Evolutionary conservation across 345 rosid species (phyloP).

Genomic region (Zanthoxylum bungeanum): DNA sequence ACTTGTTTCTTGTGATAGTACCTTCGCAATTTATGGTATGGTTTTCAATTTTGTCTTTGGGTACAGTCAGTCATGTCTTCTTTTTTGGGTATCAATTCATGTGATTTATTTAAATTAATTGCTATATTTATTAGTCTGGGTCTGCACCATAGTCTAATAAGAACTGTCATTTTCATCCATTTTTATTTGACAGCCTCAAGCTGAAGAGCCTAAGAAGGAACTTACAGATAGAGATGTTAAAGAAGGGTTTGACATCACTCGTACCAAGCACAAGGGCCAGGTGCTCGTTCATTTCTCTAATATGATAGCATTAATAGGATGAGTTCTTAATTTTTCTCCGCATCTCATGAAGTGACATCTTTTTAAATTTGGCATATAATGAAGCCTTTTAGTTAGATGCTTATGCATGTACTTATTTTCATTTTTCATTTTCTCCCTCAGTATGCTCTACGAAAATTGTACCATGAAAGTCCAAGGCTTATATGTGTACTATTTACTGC

Average conservation of each 20-base stretch:
- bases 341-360: neutral
- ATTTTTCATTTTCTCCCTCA: constrained; percentile 26
- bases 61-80: neutral
- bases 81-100: neutral
- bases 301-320: neutral
- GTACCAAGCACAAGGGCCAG: constrained; percentile 87
- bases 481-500: constrained; percentile 79
- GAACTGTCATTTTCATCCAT: constrained; percentile 10
- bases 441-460: constrained; percentile 91
- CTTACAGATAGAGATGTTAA: constrained; percentile 75
- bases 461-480: constrained; percentile 94
- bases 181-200: constrained; percentile 57
- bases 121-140: neutral
- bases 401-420: constrained; percentile 1
- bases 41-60: neutral
- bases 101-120: neutral
- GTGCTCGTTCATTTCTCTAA: constrained; percentile 29
- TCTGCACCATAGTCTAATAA: neutral
- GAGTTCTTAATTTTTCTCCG: neutral
- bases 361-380: constrained; percentile 4
- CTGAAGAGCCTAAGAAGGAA: constrained; percentile 88
- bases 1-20: neutral
- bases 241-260: constrained; percentile 77
- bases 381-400: neutral
- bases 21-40: neutral